Conservation (phyloP, 176 grass and related monocot genomes). For the Miscanthus lutarioriparius region DNA sequence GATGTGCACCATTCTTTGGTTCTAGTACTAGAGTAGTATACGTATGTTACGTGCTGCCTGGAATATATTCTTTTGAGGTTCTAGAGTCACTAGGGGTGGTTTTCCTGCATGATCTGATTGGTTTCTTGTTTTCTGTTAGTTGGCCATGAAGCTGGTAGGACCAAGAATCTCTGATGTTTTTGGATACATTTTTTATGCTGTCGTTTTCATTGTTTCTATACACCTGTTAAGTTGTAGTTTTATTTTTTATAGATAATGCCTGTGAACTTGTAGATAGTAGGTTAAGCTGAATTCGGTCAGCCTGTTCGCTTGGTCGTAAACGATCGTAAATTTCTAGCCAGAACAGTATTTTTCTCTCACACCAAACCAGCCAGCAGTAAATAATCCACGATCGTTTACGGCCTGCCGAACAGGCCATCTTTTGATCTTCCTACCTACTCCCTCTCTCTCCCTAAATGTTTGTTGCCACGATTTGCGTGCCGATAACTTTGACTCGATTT, state of each 20-base stretch:
- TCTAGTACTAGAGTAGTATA: no score
- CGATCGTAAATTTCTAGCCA: no score
- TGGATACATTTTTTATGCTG: background rate
- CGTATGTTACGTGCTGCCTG: conserved; percentile 1
- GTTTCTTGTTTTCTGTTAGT: conserved; percentile 35
- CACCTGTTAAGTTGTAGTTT: background rate
- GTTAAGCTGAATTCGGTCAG: conserved; percentile 11
- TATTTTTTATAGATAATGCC: background rate
- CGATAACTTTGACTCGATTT: no score
- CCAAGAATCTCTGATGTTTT: conserved; percentile 2
- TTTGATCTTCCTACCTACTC: conserved; percentile 1
- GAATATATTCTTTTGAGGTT: conserved; percentile 41
- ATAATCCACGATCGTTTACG: no score
- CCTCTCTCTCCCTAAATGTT: no score
- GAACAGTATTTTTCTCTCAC: no score
- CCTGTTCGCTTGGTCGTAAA: no score
- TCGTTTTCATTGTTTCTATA: conserved; percentile 21
- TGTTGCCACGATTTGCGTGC: no score
- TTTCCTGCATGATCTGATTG: conserved; percentile 32
- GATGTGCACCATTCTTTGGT: background rate
- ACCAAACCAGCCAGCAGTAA: no score
- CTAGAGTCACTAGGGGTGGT: conserved; percentile 16
- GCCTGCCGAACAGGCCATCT: no score
- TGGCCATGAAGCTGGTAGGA: conserved; percentile 15
- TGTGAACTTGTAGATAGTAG: conserved; percentile 1